phyloP scores from a whole-genome alignment of 164 flowering plant genomes.

The Buxus sempervirens region DNA sequence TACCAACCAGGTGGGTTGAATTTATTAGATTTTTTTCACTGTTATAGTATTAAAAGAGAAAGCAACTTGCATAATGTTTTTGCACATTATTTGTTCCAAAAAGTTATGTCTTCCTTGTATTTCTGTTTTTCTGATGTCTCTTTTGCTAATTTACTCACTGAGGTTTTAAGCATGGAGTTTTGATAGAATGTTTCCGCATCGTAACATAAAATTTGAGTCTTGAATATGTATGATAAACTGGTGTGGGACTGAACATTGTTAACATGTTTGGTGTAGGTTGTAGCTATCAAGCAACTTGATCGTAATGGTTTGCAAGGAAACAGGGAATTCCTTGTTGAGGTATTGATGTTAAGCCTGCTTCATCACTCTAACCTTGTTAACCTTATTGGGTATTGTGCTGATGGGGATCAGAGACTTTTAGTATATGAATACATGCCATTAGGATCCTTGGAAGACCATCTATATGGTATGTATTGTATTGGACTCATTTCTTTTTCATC shows the following conservation, averaged over 20 bases:
- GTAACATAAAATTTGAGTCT: neutral
- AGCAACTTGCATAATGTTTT: no score
- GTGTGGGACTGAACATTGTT: constrained; percentile 9
- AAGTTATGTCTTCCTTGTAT: no score
- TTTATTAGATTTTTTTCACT: neutral
- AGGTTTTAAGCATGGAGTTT: no score
- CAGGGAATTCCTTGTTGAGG: constrained; percentile 63
- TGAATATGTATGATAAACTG: neutral
- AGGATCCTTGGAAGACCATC: constrained; percentile 60
- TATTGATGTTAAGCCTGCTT: constrained; percentile 50
- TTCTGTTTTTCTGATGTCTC: no score
- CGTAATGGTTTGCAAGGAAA: constrained; percentile 63
- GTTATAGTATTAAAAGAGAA: no score
- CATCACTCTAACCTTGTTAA: constrained; percentile 61
- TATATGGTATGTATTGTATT: constrained; percentile 36
- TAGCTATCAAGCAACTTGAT: constrained; percentile 63
- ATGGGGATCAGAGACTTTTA: constrained; percentile 63
- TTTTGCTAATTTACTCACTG: no score
- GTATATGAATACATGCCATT: constrained; percentile 58
- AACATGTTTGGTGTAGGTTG: constrained; percentile 30
- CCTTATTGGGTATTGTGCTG: constrained; percentile 60
- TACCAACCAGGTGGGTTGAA: constrained; percentile 34
- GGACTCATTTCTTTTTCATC: neutral
- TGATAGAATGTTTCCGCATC: no score
- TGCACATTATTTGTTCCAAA: no score